A percentile compares a stretch with the other conserved stretches of the same genome.
Conservation (phyloP, 2,329 filamentous ascomycete genomes). For the Venturia effusa region DNA sequence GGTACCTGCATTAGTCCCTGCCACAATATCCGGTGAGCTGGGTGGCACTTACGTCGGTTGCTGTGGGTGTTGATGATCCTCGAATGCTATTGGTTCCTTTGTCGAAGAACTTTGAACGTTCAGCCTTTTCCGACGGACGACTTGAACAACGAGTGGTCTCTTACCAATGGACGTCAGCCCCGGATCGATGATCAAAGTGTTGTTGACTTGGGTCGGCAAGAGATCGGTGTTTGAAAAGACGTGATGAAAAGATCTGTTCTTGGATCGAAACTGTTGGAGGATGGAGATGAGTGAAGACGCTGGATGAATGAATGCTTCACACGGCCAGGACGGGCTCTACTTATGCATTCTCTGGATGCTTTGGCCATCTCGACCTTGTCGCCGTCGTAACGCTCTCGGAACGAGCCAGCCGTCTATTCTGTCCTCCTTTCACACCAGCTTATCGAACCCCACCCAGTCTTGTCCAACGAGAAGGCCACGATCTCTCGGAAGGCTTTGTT, state of each 20-base stretch:
- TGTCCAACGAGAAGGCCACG: conserved; percentile 35
- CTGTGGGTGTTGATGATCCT: conserved; percentile 11
- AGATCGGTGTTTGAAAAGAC: conserved; percentile 7
- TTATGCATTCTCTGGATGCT: conserved; percentile 26
- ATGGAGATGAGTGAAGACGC: conserved; percentile 1
- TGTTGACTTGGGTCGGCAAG: background rate
- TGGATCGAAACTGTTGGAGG: conserved; percentile 7
- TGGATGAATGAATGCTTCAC: conserved; percentile 5
- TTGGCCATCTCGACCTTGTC: conserved; percentile 18
- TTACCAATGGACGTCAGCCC: conserved; percentile 10
- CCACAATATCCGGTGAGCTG: background rate
- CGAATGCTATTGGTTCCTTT: conserved; percentile 7
- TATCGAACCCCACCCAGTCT: conserved; percentile 29
- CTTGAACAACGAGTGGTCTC: background rate
- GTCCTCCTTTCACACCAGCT: conserved; percentile 26
- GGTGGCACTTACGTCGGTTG: conserved; percentile 20
- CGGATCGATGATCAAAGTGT: conserved; percentile 1
- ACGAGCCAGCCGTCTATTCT: conserved; percentile 26
- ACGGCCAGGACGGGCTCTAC: conserved; percentile 24
- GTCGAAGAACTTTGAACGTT: conserved; percentile 9
- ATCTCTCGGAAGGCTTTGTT: conserved; percentile 31
- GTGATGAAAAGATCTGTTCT: conserved; percentile 7
- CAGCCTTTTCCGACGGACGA: conserved; percentile 9
- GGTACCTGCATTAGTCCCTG: conserved; percentile 20
- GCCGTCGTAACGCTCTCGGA: conserved; percentile 3